Evolutionary conservation across 2,329 filamentous ascomycete genomes (phyloP).

Genomic region (Hymenoscyphus linearis): DNA sequence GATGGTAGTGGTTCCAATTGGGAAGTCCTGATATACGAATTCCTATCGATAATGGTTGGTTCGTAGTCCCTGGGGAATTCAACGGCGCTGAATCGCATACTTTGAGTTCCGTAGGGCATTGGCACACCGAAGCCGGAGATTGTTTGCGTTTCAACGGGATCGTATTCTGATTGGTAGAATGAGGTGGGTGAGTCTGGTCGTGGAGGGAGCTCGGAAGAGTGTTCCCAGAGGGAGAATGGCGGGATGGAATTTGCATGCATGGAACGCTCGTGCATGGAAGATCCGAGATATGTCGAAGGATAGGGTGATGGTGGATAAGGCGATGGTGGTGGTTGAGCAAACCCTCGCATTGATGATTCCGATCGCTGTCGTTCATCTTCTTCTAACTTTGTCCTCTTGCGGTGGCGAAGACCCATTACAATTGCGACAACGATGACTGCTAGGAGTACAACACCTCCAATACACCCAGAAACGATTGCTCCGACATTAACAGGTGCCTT

Average conservation of each 20-base stretch:
- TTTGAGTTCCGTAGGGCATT: neutral
- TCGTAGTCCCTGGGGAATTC: conserved; percentile 4
- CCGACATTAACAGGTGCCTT: conserved; percentile 5
- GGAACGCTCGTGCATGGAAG: neutral
- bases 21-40: neutral
- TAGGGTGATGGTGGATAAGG: neutral
- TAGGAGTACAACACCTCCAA: conserved; percentile 10
- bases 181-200: conserved; percentile 7
- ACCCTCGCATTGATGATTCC: neutral
- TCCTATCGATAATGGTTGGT: neutral
- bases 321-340: neutral
- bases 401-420: neutral
- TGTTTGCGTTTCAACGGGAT: conserved; percentile 3
- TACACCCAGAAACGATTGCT: conserved; percentile 2
- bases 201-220: neutral
- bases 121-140: neutral
- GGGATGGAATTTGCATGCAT: conserved; percentile 1
- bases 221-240: conserved; percentile 1
- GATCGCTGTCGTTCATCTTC: neutral
- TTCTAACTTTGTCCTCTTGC: conserved; percentile 1
- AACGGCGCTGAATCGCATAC: conserved; percentile 1
- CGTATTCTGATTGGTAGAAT: conserved; percentile 6
- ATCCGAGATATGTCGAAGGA: neutral
- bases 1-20: neutral
- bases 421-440: conserved; percentile 14